Evolutionary conservation across 495 filamentous ascomycete genomes (phyloP), one percentile per base, ranked within the genome.

Genomic region (Hypoxylon fuscum): DNA sequence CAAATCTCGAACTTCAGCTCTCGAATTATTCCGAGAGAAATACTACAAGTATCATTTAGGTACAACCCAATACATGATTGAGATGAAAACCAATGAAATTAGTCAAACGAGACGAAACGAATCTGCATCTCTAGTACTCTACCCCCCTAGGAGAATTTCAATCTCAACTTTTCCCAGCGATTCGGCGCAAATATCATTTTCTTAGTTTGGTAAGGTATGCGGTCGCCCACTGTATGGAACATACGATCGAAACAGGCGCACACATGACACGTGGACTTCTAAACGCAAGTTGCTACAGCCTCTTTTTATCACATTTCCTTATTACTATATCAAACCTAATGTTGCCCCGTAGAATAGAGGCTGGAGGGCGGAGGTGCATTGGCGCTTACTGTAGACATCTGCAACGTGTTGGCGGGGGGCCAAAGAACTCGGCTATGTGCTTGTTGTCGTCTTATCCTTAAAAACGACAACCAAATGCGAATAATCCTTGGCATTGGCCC

Each of bases 401-500:
- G 37, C 31, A 12, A 35, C 51, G 35, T 22, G 40, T 10, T 42
- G 20, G 18, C 22, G 17, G 10, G n/a, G 17, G 3, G 11, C 23
- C 22, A 23, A 25, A 34, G 34, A 44, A 44, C 32, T 15, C 3
- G 51, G 29, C 38, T 48, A 2, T 47, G 6, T 40, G 37, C 17
- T 32, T 8, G 32, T 53, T 53, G 18, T 47, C 57, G 29, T 60
- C 57, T 41, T 46, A 48, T 60, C 57, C 38, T 47, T 17, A 20
- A 17, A 17, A 15, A 37, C 18, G 38, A 45, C 21, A 42, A 48
- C 44, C 32, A 31, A 31, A 20, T 12, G 35, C 23, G 45, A 55
- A 35, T 29, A 7, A 45, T 38, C 48, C 59, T 62, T 56, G 55
- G 50, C 55, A 32, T 44, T 29, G 45, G 55, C 43, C 22, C 55